Evolutionary conservation across 129 eudicot species (phyloP).

Genomic region (Kitagawia praeruptora): DNA sequence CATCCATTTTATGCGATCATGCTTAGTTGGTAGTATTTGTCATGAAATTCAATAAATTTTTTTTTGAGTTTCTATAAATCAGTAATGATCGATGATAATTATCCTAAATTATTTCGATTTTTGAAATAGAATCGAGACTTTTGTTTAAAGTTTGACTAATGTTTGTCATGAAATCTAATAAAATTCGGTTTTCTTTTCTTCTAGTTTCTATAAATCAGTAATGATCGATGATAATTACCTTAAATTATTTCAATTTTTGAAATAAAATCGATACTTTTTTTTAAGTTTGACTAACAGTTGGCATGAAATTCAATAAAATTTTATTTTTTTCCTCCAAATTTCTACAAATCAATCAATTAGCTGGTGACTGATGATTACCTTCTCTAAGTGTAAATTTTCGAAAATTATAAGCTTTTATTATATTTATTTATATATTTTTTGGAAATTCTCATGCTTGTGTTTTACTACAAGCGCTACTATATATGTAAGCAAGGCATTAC

Average conservation of each 20-base stretch:
- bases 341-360: not conserved
- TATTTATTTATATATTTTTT: not conserved
- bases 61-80: too few relatives aligned
- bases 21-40: not conserved
- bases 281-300: not conserved
- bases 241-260: too few relatives aligned
- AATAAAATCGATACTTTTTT: too few relatives aligned
- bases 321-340: not conserved
- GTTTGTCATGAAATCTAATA: too few relatives aligned
- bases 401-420: not conserved
- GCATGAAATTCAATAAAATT: not conserved
- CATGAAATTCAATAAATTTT: too few relatives aligned
- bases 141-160: too few relatives aligned
- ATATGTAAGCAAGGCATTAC: conserved; percentile 20
- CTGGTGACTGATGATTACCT: not conserved
- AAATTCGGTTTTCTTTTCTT: too few relatives aligned
- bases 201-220: too few relatives aligned
- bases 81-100: too few relatives aligned
- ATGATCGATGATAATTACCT: too few relatives aligned
- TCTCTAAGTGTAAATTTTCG: conserved; percentile 4
- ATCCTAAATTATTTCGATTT: too few relatives aligned
- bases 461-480: conserved; percentile 3
- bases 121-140: too few relatives aligned
- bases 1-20: not conserved
- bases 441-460: conserved; percentile 14